phyloP scores from a whole-genome alignment of 305 asterid species.

The Euphrasia arctica region DNA sequence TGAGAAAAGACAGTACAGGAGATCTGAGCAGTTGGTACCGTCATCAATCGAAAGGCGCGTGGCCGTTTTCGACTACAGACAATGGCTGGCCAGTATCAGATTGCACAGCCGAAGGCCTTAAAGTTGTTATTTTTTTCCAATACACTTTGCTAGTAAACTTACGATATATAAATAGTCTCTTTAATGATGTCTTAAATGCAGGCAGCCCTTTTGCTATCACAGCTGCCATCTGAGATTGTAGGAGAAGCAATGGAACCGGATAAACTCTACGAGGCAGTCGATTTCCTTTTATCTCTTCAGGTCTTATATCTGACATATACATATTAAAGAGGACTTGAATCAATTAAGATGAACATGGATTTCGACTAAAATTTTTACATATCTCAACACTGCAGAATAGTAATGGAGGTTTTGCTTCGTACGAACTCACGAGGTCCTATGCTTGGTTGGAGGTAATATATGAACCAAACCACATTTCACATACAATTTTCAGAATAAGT shows the following conservation, averaged over 20 bases:
- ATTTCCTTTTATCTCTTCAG: conserved; percentile 58
- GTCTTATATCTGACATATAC: conserved; percentile 23
- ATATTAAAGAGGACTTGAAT: too few species aligned
- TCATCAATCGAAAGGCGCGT: conserved; percentile 47
- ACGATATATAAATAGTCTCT: background rate
- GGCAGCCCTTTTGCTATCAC: conserved; percentile 46
- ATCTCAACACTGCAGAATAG: conserved; percentile 34
- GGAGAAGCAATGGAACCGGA: conserved; percentile 42
- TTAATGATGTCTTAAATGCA: conserved; percentile 21
- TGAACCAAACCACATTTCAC: background rate
- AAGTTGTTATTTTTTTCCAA: conserved; percentile 29
- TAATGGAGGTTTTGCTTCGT: conserved; percentile 57
- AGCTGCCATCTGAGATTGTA: conserved; percentile 35
- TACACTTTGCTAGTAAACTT: background rate
- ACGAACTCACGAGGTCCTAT: conserved; percentile 56
- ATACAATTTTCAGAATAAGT: background rate
- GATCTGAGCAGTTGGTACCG: conserved; percentile 37
- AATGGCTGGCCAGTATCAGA: conserved; percentile 51
- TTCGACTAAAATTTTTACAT: background rate
- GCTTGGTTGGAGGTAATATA: conserved; percentile 53
- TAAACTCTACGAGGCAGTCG: conserved; percentile 44
- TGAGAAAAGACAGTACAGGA: conserved; percentile 31
- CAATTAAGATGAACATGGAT: too few species aligned
- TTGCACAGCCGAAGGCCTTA: conserved; percentile 58
- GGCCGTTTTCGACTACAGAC: conserved; percentile 55